Conservation (phyloP, 176 grass and related monocot genomes). For the Echinochloa phyllopogon region DNA sequence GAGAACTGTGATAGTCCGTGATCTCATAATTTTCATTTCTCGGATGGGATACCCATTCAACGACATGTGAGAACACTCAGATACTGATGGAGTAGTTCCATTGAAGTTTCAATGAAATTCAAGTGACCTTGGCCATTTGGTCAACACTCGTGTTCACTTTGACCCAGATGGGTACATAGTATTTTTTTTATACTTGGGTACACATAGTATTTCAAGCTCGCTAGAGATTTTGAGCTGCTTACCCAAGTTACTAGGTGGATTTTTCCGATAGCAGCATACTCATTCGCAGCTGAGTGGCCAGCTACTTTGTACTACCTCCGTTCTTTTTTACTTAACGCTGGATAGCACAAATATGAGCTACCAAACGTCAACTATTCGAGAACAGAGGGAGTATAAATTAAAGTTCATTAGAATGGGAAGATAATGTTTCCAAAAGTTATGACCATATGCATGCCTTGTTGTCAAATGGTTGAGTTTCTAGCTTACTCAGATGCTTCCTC, state of each 20-base stretch:
- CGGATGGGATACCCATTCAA: not conserved
- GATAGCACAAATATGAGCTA: too few species aligned
- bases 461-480: not conserved
- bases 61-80: conserved; percentile 34
- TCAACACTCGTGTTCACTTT: conserved; percentile 23
- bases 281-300: not conserved
- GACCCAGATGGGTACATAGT: not conserved
- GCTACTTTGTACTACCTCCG: too few species aligned
- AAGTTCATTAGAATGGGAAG: not conserved
- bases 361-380: too few species aligned
- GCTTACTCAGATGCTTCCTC: conserved; percentile 1
- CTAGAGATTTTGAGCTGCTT: not conserved
- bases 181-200: too few species aligned
- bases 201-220: not conserved
- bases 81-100: not conserved
- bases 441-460: not conserved
- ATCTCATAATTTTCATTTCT: not conserved
- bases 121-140: not conserved
- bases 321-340: too few species aligned
- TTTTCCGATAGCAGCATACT: not conserved
- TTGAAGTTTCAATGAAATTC: conserved; percentile 34
- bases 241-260: not conserved
- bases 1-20: not conserved
- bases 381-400: too few species aligned
- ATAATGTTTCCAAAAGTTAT: not conserved